phyloP scores from a whole-genome alignment of 495 filamentous ascomycete species.

The Penicillium subrubescens region DNA sequence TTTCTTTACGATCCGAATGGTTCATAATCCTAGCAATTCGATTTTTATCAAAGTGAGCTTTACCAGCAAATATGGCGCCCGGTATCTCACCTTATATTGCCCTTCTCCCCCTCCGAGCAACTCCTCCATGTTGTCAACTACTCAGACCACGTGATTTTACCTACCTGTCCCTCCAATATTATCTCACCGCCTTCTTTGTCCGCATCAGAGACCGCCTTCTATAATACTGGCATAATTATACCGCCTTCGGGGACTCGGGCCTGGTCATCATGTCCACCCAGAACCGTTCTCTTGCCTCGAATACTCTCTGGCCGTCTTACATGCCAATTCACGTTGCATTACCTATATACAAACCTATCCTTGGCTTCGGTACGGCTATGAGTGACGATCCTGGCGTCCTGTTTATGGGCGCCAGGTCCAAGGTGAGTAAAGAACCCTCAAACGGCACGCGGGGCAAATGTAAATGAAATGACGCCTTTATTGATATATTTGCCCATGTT shows the following conservation, averaged over 20 bases:
- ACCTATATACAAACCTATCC: neutral
- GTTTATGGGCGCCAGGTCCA: slow-evolving; percentile 42
- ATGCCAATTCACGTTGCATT: slow-evolving; percentile 1
- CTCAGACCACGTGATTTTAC: neutral
- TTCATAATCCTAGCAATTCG: neutral
- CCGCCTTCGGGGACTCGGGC: slow-evolving; percentile 24
- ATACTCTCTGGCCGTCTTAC: slow-evolving; percentile 1
- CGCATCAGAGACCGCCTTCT: neutral
- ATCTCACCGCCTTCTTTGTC: slow-evolving; percentile 3
- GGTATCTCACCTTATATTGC: neutral
- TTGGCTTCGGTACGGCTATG: slow-evolving; percentile 30
- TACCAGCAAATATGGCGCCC: neutral
- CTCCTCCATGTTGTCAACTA: neutral
- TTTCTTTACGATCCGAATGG: neutral
- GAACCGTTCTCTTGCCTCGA: neutral
- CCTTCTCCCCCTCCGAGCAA: neutral
- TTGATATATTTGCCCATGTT: slow-evolving; percentile 9
- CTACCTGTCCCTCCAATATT: neutral
- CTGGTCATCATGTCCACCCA: slow-evolving; percentile 16
- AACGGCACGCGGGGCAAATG: slow-evolving; percentile 30
- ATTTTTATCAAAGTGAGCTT: neutral
- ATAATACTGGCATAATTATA: slow-evolving; percentile 8
- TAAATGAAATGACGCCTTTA: slow-evolving; percentile 10
- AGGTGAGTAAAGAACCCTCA: slow-evolving; percentile 32
- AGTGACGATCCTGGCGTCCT: slow-evolving; percentile 42